Conservation (phyloP, 495 filamentous ascomycete genomes). For the Trichoderma orchidacearum region DNA sequence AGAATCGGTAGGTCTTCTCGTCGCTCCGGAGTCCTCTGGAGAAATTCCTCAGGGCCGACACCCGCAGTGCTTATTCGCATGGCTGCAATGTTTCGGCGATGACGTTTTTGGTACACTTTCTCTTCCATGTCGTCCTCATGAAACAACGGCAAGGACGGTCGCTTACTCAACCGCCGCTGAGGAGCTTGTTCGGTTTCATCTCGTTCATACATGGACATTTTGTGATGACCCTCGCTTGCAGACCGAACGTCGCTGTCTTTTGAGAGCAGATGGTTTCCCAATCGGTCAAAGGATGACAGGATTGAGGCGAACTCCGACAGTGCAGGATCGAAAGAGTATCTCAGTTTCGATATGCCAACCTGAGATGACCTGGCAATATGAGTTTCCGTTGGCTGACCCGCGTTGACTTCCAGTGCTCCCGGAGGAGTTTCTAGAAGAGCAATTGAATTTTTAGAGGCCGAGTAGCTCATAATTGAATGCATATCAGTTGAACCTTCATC, state of each 20-base stretch:
- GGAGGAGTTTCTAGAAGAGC: conserved; percentile 1
- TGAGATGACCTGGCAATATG: conserved; percentile 1
- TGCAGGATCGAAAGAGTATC: conserved; percentile 12
- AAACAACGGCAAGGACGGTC: background rate
- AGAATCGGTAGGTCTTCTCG: conserved; percentile 15
- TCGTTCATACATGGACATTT: background rate
- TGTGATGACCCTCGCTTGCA: too few species aligned
- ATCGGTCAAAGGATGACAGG: conserved; percentile 6
- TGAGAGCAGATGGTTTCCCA: background rate
- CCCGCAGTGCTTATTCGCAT: background rate
- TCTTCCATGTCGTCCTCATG: background rate
- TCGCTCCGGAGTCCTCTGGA: background rate
- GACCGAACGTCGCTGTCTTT: background rate
- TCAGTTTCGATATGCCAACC: background rate
- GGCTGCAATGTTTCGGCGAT: background rate
- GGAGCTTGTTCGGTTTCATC: background rate
- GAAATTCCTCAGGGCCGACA: background rate
- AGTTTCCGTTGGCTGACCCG: background rate
- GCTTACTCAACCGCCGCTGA: background rate
- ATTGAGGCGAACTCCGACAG: conserved; percentile 11
- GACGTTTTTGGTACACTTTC: background rate
- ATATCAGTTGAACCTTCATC: background rate
- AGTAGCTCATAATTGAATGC: background rate
- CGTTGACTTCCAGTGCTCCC: background rate
- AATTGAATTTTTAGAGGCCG: background rate